Percentiles rank a stretch among this genome's conserved stretches.
phyloP scores from a whole-genome alignment of 805 yeast genomes.

The Kuraishia ogatae region DNA sequence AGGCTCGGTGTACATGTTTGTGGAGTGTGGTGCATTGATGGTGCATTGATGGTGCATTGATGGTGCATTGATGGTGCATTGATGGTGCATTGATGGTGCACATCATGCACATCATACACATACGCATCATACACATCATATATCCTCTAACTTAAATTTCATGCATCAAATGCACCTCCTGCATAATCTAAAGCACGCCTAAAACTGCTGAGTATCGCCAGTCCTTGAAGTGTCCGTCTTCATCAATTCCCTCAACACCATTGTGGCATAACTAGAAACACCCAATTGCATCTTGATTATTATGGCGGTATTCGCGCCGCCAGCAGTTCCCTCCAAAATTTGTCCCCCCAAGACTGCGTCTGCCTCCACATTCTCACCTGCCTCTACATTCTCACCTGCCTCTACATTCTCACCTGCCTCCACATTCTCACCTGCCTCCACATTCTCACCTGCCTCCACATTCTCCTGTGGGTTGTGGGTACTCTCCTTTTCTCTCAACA shows the following conservation, averaged over 20 bases:
- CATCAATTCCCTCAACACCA: constrained; percentile 92
- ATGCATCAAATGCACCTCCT: background rate
- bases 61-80: too few species aligned
- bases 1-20: too few species aligned
- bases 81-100: too few species aligned
- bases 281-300: constrained; percentile 71
- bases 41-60: too few species aligned
- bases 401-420: too few species aligned
- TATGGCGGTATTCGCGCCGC: constrained; percentile 54
- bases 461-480: too few species aligned
- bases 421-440: too few species aligned
- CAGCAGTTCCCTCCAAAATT: constrained; percentile 21
- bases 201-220: background rate
- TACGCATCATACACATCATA: too few species aligned
- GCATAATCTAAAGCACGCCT: background rate
- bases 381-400: constrained; percentile 7
- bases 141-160: too few species aligned
- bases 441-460: too few species aligned
- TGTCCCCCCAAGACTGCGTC: constrained; percentile 9
- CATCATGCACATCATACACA: too few species aligned
- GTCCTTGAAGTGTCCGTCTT: constrained; percentile 47
- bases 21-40: too few species aligned
- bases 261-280: constrained; percentile 90
- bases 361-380: constrained; percentile 3
- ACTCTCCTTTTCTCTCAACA: constrained; percentile 25